phyloP scores from a whole-genome alignment of 768 basidiomycete genomes.

The Filobasidium wieringae region DNA sequence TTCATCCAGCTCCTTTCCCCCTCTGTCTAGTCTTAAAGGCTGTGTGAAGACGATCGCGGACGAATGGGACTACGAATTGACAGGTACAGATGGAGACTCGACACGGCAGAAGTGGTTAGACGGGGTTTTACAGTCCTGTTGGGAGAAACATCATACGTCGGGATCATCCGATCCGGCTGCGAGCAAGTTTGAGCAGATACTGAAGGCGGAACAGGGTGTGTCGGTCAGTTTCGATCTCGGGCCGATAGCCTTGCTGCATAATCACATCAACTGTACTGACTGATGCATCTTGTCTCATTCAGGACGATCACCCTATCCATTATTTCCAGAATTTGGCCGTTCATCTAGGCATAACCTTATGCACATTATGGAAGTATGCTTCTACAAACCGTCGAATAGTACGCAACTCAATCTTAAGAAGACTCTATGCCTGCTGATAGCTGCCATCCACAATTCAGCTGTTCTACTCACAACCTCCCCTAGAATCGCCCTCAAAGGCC shows the following conservation, averaged over 20 bases:
- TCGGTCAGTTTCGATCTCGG: too few species aligned
- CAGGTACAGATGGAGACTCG: background rate
- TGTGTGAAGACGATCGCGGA: background rate
- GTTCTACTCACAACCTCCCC: slow-evolving; percentile 31
- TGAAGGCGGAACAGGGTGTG: background rate
- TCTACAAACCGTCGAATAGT: slow-evolving; percentile 27
- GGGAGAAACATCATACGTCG: background rate
- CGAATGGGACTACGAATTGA: background rate
- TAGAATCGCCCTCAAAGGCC: slow-evolving; percentile 26
- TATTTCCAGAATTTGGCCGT: slow-evolving; percentile 23
- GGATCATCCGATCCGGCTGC: background rate
- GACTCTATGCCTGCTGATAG: background rate
- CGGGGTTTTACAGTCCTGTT: background rate
- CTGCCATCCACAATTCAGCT: slow-evolving; percentile 16
- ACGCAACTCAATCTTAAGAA: slow-evolving; percentile 8
- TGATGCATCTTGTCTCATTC: background rate
- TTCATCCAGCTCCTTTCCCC: background rate
- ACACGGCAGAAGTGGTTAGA: background rate
- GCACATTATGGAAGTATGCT: slow-evolving; percentile 29
- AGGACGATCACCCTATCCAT: slow-evolving; percentile 25
- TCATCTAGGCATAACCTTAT: slow-evolving; percentile 27
- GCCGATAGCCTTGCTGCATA: too few species aligned
- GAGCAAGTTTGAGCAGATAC: background rate
- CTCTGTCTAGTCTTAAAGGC: background rate
- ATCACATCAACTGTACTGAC: too few species aligned